Conservation (phyloP, 169 alveolate genomes). For the Eimeria sp. region DNA sequence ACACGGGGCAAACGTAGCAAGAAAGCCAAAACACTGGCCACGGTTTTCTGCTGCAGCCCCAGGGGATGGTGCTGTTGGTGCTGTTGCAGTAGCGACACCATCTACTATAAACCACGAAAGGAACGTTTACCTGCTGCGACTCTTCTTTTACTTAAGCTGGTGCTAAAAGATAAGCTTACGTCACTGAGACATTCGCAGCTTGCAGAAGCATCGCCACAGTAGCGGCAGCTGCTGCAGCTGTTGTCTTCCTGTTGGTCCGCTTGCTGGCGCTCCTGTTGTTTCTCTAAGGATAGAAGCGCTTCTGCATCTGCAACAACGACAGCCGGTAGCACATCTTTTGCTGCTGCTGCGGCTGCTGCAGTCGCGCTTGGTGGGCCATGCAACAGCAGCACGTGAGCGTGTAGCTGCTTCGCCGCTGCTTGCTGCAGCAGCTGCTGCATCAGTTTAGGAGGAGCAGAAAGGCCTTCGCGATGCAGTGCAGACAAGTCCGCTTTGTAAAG, state of each 20-base stretch:
- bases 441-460: slow-evolving; percentile 42
- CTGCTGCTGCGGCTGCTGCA: slow-evolving; percentile 55
- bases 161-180: slow-evolving; percentile 2
- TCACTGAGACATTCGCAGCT: slow-evolving; percentile 60
- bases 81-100: not conserved
- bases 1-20: not conserved
- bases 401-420: slow-evolving; percentile 45
- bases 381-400: slow-evolving; percentile 75
- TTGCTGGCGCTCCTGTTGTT: slow-evolving; percentile 49
- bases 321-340: slow-evolving; percentile 45
- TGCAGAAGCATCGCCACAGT: slow-evolving; percentile 29
- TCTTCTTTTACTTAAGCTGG: not conserved
- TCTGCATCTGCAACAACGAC: slow-evolving; percentile 70
- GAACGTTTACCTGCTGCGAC: not conserved
- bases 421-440: slow-evolving; percentile 66
- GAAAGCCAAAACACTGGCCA: not conserved
- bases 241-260: slow-evolving; percentile 5
- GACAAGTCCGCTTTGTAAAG: slow-evolving; percentile 56
- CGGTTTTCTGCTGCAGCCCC: not conserved
- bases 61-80: not conserved
- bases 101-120: not conserved
- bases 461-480: slow-evolving; percentile 4
- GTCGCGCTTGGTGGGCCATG: slow-evolving; percentile 63
- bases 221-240: slow-evolving; percentile 29
- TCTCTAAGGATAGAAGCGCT: slow-evolving; percentile 51